Percentiles rank a stretch among this genome's conserved stretches.
Evolutionary conservation across 805 yeast species (phyloP).

Genomic region (Lipomyces spencermartinsiae): DNA sequence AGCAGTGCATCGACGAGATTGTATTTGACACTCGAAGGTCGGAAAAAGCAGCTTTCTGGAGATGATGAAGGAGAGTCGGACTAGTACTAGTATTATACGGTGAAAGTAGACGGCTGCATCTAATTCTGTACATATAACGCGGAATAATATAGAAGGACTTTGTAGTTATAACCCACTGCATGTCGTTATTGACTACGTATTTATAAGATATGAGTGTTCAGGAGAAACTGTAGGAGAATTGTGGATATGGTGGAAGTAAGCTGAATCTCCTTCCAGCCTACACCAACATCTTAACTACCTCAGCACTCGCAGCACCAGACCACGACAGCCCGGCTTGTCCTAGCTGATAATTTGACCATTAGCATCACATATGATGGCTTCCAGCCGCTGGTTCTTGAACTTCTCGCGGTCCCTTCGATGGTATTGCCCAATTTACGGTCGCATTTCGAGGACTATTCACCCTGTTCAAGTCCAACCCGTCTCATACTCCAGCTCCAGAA

Average conservation of each 20-base stretch:
- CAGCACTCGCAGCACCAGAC: too few species aligned
- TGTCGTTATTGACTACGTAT: background rate
- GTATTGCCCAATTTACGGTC: background rate
- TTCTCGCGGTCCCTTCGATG: background rate
- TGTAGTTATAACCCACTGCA: background rate
- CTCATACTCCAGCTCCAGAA: background rate
- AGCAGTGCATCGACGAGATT: slow-evolving; percentile 70
- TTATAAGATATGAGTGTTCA: background rate
- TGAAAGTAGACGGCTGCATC: background rate
- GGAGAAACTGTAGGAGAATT: too few species aligned
- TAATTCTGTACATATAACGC: background rate
- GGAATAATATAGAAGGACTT: background rate
- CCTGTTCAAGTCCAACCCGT: background rate
- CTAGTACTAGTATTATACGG: background rate
- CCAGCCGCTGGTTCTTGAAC: background rate
- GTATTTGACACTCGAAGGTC: slow-evolving; percentile 76
- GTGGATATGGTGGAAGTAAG: too few species aligned
- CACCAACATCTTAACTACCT: too few species aligned
- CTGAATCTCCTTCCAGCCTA: too few species aligned
- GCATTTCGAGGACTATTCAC: background rate
- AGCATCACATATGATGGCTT: background rate
- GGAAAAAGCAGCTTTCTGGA: slow-evolving; percentile 52
- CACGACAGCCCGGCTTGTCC: background rate
- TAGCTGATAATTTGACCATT: background rate
- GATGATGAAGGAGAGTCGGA: slow-evolving; percentile 16